Conservation (phyloP, 2,329 filamentous ascomycete species). For the Beauveria pseudobassiana region DNA sequence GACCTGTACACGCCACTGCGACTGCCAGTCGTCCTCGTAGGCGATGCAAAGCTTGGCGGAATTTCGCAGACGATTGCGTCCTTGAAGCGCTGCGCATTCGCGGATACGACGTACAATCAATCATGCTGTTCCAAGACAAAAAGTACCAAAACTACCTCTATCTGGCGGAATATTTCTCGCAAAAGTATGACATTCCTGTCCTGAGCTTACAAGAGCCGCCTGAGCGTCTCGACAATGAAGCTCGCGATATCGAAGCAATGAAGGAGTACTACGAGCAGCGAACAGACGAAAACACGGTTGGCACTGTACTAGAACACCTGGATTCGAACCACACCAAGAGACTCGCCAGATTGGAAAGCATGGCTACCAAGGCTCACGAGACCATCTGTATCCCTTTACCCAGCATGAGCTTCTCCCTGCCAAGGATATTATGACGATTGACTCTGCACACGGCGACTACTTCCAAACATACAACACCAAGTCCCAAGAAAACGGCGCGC, state of each 20-base stretch:
- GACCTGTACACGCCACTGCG: conserved; percentile 70
- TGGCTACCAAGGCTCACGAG: conserved; percentile 53
- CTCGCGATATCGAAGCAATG: conserved; percentile 51
- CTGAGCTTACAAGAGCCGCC: conserved; percentile 55
- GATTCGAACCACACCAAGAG: conserved; percentile 46
- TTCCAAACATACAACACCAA: conserved; percentile 52
- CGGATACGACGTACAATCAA: conserved; percentile 66
- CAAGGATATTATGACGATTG: conserved; percentile 63
- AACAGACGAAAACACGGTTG: conserved; percentile 30
- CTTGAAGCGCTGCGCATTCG: conserved; percentile 69
- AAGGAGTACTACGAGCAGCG: conserved; percentile 52
- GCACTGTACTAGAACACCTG: conserved; percentile 42
- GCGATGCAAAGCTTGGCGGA: conserved; percentile 68
- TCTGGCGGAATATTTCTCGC: conserved; percentile 57
- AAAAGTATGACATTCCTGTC: conserved; percentile 49
- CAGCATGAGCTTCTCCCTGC: conserved; percentile 61
- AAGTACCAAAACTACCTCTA: conserved; percentile 63
- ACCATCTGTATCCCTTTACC: conserved; percentile 81
- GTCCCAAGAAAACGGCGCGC: conserved; percentile 23
- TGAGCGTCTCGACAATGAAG: conserved; percentile 25
- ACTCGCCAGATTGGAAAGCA: conserved; percentile 50
- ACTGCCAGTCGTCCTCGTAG: conserved; percentile 66
- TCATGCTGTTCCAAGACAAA: conserved; percentile 61
- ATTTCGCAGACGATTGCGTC: conserved; percentile 76
- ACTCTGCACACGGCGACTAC: conserved; percentile 71